Evolutionary conservation across 257 asterid species (phyloP).

Genomic region (Sherardia arvensis): DNA sequence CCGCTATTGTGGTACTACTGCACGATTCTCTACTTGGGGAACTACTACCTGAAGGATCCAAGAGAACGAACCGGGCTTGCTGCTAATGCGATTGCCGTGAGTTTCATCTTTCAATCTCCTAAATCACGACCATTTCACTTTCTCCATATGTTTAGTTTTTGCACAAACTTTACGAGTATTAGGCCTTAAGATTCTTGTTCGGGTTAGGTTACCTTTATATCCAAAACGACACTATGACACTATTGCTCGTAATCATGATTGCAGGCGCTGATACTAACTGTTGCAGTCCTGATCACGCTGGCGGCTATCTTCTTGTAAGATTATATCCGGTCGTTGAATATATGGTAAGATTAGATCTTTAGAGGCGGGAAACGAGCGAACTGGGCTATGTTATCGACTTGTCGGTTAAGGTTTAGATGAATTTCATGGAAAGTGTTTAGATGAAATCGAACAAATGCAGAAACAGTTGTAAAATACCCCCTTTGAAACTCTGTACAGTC

Average conservation of each 20-base stretch:
- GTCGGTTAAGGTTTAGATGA: not conserved
- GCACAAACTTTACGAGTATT: not conserved
- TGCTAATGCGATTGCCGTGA: conserved; percentile 29
- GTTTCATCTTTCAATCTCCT: not conserved
- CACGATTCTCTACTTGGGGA: conserved; percentile 28
- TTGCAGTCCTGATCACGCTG: conserved; percentile 16
- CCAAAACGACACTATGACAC: not conserved
- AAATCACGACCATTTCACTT: not conserved
- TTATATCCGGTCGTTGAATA: too few species aligned
- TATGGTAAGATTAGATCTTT: not conserved
- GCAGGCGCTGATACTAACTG: conserved; percentile 29
- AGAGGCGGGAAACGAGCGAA: not conserved
- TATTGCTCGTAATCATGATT: not conserved
- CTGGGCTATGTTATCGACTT: too few species aligned
- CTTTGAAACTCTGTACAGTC: not conserved
- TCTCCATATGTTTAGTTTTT: not conserved
- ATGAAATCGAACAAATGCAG: not conserved
- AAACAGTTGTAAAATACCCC: not conserved
- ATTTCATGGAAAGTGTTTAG: not conserved
- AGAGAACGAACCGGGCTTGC: conserved; percentile 33
- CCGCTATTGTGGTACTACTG: conserved; percentile 27
- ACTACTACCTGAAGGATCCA: conserved; percentile 27
- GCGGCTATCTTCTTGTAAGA: conserved; percentile 14
- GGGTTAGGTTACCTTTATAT: not conserved
- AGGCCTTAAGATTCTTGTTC: not conserved